Evolutionary conservation across 2,329 filamentous ascomycete genomes (phyloP).

Genomic region (Cladosporium colombiae): DNA sequence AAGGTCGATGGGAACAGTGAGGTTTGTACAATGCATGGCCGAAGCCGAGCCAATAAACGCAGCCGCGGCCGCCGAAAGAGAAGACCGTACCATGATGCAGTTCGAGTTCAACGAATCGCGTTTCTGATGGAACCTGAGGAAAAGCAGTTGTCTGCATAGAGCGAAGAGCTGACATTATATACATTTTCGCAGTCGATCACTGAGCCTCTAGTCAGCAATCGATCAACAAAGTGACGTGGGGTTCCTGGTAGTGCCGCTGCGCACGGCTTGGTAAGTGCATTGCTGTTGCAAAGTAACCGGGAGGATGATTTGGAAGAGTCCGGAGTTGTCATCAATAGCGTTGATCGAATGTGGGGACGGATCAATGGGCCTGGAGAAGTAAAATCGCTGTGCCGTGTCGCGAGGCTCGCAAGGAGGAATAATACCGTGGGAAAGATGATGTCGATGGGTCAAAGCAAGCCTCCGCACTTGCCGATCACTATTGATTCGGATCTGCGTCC

Average conservation of each 20-base stretch:
- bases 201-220: not conserved
- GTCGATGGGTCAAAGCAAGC: not conserved
- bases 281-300: not conserved
- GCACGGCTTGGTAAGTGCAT: conserved; percentile 13
- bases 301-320: conserved; percentile 12
- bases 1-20: conserved; percentile 59
- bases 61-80: conserved; percentile 27
- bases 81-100: conserved; percentile 29
- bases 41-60: conserved; percentile 29
- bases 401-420: not conserved
- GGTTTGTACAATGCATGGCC: conserved; percentile 47
- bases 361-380: not conserved
- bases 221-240: conserved; percentile 1
- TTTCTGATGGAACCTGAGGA: not conserved
- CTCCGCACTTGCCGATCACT: conserved; percentile 1
- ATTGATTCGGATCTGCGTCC: not conserved
- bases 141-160: not conserved
- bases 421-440: conserved; percentile 2
- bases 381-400: not conserved
- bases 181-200: not conserved
- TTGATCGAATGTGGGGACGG: conserved; percentile 9
- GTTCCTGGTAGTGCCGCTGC: not conserved
- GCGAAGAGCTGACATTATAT: not conserved
- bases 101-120: not conserved
- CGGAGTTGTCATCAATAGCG: not conserved